phyloP scores from a whole-genome alignment of 768 basidiomycete genomes.

The Panaeolus papilionaceus region DNA sequence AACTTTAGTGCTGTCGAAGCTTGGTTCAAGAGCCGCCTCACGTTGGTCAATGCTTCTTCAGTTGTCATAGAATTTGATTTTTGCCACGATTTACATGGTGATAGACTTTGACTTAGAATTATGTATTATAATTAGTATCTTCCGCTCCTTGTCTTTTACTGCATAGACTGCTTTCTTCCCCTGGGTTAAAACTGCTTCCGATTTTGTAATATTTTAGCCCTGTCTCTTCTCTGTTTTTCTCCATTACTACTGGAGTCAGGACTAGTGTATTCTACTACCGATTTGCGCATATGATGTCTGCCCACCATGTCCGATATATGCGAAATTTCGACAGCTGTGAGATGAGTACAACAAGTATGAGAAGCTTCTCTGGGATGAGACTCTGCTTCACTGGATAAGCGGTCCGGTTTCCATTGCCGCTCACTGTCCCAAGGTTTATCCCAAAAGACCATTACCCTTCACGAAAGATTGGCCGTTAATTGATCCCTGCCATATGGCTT shows the following conservation, averaged over 20 bases:
- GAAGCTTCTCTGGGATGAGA: background rate
- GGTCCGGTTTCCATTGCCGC: conserved; percentile 9
- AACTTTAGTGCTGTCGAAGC: conserved; percentile 17
- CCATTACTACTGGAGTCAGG: background rate
- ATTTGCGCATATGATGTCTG: background rate
- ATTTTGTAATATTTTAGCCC: background rate
- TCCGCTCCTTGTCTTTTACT: background rate
- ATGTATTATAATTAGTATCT: background rate
- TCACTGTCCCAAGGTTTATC: conserved; percentile 2
- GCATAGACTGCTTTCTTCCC: background rate
- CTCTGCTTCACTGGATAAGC: background rate
- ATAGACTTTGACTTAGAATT: background rate
- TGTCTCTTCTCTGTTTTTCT: background rate
- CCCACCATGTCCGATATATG: conserved; percentile 1
- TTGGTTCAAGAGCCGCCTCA: conserved; percentile 3
- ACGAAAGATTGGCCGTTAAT: conserved; percentile 4
- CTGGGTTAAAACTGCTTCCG: background rate
- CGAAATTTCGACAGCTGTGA: conserved; percentile 8
- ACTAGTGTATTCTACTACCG: background rate
- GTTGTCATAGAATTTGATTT: conserved; percentile 10
- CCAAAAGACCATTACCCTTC: conserved; percentile 9
- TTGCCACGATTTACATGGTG: background rate
- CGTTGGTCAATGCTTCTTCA: background rate
- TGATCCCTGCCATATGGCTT: conserved; percentile 9
- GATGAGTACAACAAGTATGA: conserved; percentile 5